These are phyloP conservation scores for Straminergon stramineum DNA, from an alignment of 225 moss, liverwort and hornwort species.

Conservation along the genomic window DNA sequence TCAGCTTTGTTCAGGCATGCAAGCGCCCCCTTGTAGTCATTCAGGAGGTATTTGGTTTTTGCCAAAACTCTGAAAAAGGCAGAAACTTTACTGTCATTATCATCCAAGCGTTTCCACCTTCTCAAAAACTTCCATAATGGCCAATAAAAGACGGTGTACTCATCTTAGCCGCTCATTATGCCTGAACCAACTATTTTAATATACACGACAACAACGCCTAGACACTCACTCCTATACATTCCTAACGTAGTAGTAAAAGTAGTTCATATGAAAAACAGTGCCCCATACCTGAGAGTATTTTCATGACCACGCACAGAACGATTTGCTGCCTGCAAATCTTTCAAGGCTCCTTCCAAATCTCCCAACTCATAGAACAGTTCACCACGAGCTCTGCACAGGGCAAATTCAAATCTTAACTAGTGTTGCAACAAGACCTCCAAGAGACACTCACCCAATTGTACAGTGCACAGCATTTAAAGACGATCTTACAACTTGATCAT, in stretches of 20 bases:
- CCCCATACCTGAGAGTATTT: constrained; percentile 23
- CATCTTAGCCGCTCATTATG: background rate
- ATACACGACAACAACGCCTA: background rate
- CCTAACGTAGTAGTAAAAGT: background rate
- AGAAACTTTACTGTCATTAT: background rate
- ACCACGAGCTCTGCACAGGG: constrained; percentile 22
- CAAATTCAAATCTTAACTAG: background rate
- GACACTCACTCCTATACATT: background rate
- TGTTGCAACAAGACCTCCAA: background rate
- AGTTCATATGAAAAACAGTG: no score
- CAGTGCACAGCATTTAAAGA: background rate
- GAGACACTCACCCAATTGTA: background rate
- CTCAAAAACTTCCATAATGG: background rate
- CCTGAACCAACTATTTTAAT: background rate
- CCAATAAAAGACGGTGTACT: background rate
- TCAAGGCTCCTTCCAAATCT: constrained; percentile 35
- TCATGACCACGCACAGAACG: constrained; percentile 15
- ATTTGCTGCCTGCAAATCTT: constrained; percentile 24
- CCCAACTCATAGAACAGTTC: constrained; percentile 35
- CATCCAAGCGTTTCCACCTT: background rate
- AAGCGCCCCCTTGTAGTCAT: constrained; percentile 31
- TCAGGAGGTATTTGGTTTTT: constrained; percentile 28
- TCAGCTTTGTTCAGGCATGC: constrained; percentile 35
- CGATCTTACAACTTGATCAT: background rate
- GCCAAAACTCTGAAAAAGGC: constrained; percentile 13